Evolutionary conservation across 2,329 filamentous ascomycete genomes (phyloP).

Genomic region (Xylariaceae sp.): DNA sequence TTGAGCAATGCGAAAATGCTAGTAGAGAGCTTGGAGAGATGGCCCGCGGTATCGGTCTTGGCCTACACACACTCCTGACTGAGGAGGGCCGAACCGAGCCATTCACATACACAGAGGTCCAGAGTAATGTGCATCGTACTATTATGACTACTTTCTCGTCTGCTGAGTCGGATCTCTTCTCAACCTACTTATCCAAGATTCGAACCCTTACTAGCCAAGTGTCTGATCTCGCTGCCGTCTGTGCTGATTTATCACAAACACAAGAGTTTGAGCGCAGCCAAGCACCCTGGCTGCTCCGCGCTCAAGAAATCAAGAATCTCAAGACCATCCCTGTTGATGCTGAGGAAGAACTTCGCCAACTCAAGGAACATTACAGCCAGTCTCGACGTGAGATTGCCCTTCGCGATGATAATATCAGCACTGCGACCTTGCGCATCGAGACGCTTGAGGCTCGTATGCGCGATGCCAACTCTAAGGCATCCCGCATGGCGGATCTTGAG

Average conservation of each 20-base stretch:
- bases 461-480: conserved; percentile 74
- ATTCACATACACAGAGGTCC: conserved; percentile 63
- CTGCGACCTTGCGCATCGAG: conserved; percentile 87
- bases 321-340: conserved; percentile 77
- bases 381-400: conserved; percentile 67
- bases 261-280: conserved; percentile 73
- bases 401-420: conserved; percentile 79
- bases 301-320: conserved; percentile 75
- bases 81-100: conserved; percentile 69
- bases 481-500: conserved; percentile 64
- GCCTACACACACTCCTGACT: conserved; percentile 61
- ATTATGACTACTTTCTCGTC: conserved; percentile 48
- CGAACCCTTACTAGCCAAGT: conserved; percentile 61
- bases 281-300: conserved; percentile 79
- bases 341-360: conserved; percentile 75
- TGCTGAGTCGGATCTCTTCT: conserved; percentile 65
- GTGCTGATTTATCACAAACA: conserved; percentile 66
- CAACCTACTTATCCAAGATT: conserved; percentile 63
- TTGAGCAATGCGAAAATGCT: conserved; percentile 64
- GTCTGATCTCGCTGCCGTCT: conserved; percentile 66
- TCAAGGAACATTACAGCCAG: conserved; percentile 77
- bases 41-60: conserved; percentile 62
- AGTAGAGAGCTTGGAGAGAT: conserved; percentile 64
- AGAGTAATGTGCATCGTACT: conserved; percentile 57
- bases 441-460: conserved; percentile 84